phyloP scores from a whole-genome alignment of 2,329 filamentous ascomycete genomes.

The Pseudocercospora vitis region DNA sequence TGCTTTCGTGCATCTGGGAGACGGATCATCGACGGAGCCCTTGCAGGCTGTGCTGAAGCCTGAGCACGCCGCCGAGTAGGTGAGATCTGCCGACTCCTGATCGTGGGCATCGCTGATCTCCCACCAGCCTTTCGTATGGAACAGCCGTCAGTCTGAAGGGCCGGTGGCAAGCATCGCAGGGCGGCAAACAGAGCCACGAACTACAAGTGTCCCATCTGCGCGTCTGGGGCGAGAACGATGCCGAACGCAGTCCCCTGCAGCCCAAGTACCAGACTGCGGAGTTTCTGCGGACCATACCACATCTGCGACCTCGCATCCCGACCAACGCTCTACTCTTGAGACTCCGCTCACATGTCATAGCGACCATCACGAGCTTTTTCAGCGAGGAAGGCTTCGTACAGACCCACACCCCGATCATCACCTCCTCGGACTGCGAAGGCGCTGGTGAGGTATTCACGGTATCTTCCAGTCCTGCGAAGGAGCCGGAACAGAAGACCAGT shows the following conservation, averaged over 20 bases:
- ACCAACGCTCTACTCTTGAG: constrained; percentile 78
- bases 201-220: constrained; percentile 70
- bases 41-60: constrained; percentile 80
- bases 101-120: constrained; percentile 5
- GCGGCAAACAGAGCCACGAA: constrained; percentile 73
- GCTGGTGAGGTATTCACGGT: constrained; percentile 91
- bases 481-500: constrained; percentile 45
- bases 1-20: constrained; percentile 80
- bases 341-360: constrained; percentile 77
- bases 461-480: constrained; percentile 31
- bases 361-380: constrained; percentile 74
- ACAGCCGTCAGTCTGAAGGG: constrained; percentile 76
- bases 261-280: constrained; percentile 93
- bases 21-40: constrained; percentile 77
- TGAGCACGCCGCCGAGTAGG: constrained; percentile 70
- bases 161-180: constrained; percentile 68
- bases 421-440: constrained; percentile 95
- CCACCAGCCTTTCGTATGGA: constrained; percentile 72
- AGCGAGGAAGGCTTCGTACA: constrained; percentile 69
- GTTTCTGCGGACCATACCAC: constrained; percentile 82
- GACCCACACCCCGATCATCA: constrained; percentile 90
- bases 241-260: constrained; percentile 89
- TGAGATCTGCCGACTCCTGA: constrained; percentile 24
- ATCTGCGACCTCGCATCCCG: constrained; percentile 79
- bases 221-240: constrained; percentile 74